These are phyloP conservation scores for Ephemerocybe angulata DNA, from an alignment of 768 basidiomycete genomes.

Conservation along the genomic window DNA sequence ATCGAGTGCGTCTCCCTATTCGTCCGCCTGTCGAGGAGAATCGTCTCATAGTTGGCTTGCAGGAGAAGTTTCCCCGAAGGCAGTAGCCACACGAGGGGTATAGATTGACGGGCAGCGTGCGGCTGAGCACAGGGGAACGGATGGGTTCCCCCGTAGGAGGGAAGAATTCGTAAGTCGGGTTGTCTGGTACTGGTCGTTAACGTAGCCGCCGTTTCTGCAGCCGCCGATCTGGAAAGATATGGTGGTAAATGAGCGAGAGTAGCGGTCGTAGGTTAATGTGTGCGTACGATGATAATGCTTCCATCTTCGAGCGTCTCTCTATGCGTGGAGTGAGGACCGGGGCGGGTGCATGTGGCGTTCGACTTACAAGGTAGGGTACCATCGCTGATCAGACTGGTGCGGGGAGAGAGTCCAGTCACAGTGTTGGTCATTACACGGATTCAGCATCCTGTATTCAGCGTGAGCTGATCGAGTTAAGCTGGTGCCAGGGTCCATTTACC, in stretches of 20 bases:
- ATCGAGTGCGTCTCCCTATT: slow-evolving; percentile 55
- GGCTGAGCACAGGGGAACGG: slow-evolving; percentile 58
- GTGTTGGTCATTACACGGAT: slow-evolving; percentile 56
- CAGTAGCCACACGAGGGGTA: slow-evolving; percentile 73
- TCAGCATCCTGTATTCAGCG: slow-evolving; percentile 63
- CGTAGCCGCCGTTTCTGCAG: slow-evolving; percentile 61
- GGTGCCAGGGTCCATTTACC: too few species aligned
- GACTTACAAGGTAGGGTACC: slow-evolving; percentile 73
- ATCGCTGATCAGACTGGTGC: slow-evolving; percentile 51
- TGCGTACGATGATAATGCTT: slow-evolving; percentile 52
- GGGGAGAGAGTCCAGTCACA: slow-evolving; percentile 53
- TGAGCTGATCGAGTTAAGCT: too few species aligned
- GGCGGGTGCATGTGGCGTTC: too few species aligned
- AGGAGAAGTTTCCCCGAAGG: slow-evolving; percentile 60
- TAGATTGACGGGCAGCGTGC: slow-evolving; percentile 69
- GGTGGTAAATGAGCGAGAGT: not conserved
- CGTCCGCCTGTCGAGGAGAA: slow-evolving; percentile 58
- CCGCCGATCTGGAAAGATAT: slow-evolving; percentile 59
- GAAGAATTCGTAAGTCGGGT: slow-evolving; percentile 80
- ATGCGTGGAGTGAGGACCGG: not conserved
- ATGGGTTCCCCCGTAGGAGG: slow-evolving; percentile 57
- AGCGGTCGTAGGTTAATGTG: not conserved
- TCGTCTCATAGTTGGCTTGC: slow-evolving; percentile 59
- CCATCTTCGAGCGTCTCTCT: slow-evolving; percentile 66
- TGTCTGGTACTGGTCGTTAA: slow-evolving; percentile 65